A percentile compares a stretch with the other conserved stretches of the same genome.
phyloP scores from a whole-genome alignment of 2,329 filamentous ascomycete genomes.

The Fusarium verticillioides region DNA sequence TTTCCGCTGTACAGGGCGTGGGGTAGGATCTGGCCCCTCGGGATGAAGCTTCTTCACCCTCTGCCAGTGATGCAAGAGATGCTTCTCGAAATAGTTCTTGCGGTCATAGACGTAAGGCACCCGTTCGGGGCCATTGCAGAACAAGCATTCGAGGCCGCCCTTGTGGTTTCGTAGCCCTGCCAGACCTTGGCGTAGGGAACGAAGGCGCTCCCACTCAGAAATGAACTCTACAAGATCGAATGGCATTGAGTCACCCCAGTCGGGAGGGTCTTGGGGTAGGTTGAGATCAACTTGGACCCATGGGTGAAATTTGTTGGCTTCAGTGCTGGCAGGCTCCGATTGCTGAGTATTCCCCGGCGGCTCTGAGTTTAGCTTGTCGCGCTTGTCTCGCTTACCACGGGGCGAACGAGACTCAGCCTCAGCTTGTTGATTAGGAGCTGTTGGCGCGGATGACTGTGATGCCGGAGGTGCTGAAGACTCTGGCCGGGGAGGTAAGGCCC shows the following conservation, averaged over 20 bases:
- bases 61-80: background rate
- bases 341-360: background rate
- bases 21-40: background rate
- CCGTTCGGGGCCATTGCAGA: background rate
- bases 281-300: background rate
- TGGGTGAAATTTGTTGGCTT: background rate
- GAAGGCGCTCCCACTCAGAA: background rate
- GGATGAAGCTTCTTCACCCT: background rate
- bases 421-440: background rate
- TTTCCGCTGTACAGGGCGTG: background rate
- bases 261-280: background rate
- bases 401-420: background rate
- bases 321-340: background rate
- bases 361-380: background rate
- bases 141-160: background rate
- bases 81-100: background rate
- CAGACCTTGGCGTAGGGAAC: background rate
- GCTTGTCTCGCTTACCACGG: background rate
- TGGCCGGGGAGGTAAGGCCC: background rate
- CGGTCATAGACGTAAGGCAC: background rate
- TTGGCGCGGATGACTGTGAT: background rate
- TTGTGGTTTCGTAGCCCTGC: background rate
- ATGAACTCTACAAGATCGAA: background rate
- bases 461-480: background rate
- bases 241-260: background rate